Evolutionary conservation across 2,329 filamentous ascomycete genomes (phyloP).

Genomic region (Oidium heveae): DNA sequence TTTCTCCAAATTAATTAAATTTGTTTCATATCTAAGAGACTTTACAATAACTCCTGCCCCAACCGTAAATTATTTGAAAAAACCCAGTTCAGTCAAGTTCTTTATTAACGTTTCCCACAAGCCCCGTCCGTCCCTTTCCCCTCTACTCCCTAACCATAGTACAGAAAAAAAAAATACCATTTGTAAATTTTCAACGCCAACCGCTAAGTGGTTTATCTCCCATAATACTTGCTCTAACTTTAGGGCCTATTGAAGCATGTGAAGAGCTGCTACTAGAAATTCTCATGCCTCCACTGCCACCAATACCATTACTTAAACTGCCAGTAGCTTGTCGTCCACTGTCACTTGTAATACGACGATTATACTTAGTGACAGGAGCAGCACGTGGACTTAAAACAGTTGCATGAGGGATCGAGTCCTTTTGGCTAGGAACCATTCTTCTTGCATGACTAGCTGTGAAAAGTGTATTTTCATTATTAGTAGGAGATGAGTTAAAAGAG

Average conservation of each 20-base stretch:
- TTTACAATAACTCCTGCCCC: too few species aligned
- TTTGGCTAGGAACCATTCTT: constrained; percentile 37
- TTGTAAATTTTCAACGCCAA: neutral
- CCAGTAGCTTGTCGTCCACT: constrained; percentile 7
- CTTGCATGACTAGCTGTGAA: constrained; percentile 41
- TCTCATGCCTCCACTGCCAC: constrained; percentile 1
- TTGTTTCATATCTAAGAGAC: too few species aligned
- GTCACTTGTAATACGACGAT: constrained; percentile 12
- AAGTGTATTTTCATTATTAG: constrained; percentile 31
- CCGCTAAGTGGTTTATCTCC: neutral
- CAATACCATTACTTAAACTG: constrained; percentile 6
- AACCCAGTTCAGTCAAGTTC: too few species aligned
- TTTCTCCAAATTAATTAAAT: too few species aligned
- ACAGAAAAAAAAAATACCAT: too few species aligned
- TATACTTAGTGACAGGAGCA: constrained; percentile 28
- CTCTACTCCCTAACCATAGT: too few species aligned
- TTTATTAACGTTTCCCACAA: too few species aligned
- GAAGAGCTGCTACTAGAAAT: neutral
- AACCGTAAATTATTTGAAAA: too few species aligned
- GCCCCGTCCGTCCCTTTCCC: too few species aligned
- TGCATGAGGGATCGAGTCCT: constrained; percentile 26
- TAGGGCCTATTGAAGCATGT: neutral
- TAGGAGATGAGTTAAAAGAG: constrained; percentile 22
- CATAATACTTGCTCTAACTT: neutral
- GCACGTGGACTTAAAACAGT: constrained; percentile 36